phyloP scores from a whole-genome alignment of 1,284 basidiomycete genomes.

The Heterobasidion irregulare region DNA sequence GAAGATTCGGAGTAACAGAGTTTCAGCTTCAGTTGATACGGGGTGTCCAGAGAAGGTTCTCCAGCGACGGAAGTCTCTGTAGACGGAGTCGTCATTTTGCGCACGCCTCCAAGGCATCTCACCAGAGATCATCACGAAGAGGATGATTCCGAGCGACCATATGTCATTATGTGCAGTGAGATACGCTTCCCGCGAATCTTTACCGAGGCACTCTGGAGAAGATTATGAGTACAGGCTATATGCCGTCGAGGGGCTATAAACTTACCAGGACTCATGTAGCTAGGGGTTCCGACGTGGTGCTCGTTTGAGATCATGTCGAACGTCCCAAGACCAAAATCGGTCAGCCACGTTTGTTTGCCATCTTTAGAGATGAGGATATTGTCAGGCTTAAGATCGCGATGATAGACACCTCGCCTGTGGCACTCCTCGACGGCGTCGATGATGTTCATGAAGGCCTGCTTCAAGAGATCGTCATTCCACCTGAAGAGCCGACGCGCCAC shows the following conservation, averaged over 20 bases:
- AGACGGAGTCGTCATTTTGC: constrained; percentile 56
- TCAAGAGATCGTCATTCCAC: constrained; percentile 41
- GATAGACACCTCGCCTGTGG: constrained; percentile 52
- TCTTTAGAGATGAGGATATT: constrained; percentile 56
- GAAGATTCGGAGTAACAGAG: constrained; percentile 22
- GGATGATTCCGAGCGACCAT: constrained; percentile 65
- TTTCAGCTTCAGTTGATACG: constrained; percentile 31
- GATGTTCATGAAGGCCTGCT: constrained; percentile 46
- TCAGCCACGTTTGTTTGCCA: constrained; percentile 36
- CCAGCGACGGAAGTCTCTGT: background rate
- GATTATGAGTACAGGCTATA: background rate
- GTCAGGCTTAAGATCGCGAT: constrained; percentile 71
- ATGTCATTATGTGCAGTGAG: constrained; percentile 76
- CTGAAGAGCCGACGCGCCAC: constrained; percentile 38
- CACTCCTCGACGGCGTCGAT: constrained; percentile 56
- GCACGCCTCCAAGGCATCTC: constrained; percentile 86
- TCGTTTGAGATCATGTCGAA: constrained; percentile 33
- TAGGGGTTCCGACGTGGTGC: constrained; percentile 44
- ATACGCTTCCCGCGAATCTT: constrained; percentile 32
- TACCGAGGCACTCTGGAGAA: constrained; percentile 19
- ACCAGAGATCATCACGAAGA: constrained; percentile 74
- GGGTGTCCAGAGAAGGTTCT: background rate
- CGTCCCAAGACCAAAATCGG: constrained; percentile 70
- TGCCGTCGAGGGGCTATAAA: background rate
- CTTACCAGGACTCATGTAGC: constrained; percentile 58